phyloP scores from a whole-genome alignment of 2,329 filamentous ascomycete species.

The Ophiostoma australiae region DNA sequence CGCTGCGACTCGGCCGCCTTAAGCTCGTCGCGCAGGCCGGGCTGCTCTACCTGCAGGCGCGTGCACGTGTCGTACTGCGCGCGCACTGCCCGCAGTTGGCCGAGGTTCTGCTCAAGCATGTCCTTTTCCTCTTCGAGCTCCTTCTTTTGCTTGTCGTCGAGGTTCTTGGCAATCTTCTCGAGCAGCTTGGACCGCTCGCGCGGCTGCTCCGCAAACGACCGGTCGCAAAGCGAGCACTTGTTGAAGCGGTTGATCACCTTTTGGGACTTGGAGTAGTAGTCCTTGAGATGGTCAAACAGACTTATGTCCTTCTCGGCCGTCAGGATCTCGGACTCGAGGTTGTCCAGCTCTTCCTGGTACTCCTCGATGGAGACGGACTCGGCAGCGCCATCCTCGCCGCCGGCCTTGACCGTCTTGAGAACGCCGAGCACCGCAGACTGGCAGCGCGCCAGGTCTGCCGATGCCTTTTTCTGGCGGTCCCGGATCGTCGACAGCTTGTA shows the following conservation, averaged over 20 bases:
- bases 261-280: slow-evolving; percentile 67
- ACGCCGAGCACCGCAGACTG: slow-evolving; percentile 52
- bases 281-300: slow-evolving; percentile 62
- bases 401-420: slow-evolving; percentile 42
- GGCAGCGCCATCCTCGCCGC: slow-evolving; percentile 29
- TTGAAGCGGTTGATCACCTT: slow-evolving; percentile 62
- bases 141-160: slow-evolving; percentile 58
- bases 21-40: slow-evolving; percentile 60
- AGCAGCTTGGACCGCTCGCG: slow-evolving; percentile 60
- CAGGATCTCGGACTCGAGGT: slow-evolving; percentile 51
- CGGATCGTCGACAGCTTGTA: slow-evolving; percentile 63
- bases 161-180: slow-evolving; percentile 60
- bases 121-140: slow-evolving; percentile 48
- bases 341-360: slow-evolving; percentile 48
- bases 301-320: slow-evolving; percentile 63
- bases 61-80: slow-evolving; percentile 69
- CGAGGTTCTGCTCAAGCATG: slow-evolving; percentile 56
- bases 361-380: slow-evolving; percentile 45
- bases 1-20: slow-evolving; percentile 51
- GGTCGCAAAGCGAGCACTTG: slow-evolving; percentile 70
- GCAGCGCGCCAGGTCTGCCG: slow-evolving; percentile 57
- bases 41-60: slow-evolving; percentile 62
- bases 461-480: slow-evolving; percentile 60
- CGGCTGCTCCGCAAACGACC: slow-evolving; percentile 58
- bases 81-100: slow-evolving; percentile 57